phyloP scores from a whole-genome alignment of 2,329 filamentous ascomycete genomes.

The Hypoxylon sp. region DNA sequence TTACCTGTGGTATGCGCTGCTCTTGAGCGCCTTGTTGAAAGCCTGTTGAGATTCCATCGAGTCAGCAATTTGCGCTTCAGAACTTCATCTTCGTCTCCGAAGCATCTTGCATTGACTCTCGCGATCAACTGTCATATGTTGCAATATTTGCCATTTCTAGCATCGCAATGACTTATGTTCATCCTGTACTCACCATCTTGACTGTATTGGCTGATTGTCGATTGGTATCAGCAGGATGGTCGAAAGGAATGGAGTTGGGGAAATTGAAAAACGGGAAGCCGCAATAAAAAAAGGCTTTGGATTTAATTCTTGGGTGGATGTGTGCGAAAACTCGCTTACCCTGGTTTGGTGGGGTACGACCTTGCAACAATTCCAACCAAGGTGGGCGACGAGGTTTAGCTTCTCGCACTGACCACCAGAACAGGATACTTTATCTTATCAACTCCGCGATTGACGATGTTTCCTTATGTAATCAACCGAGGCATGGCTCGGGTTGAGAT shows the following conservation, averaged over 20 bases:
- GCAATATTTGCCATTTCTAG: constrained; percentile 44
- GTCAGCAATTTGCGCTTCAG: constrained; percentile 99
- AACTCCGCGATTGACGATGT: no score
- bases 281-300: constrained; percentile 39
- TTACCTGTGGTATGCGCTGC: constrained; percentile 98
- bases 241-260: constrained; percentile 27
- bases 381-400: constrained; percentile 41
- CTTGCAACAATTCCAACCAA: constrained; percentile 8
- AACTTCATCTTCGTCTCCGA: constrained; percentile 71
- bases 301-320: constrained; percentile 41
- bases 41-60: constrained; percentile 74
- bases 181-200: constrained; percentile 73
- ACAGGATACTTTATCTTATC: no score
- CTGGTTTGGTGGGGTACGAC: constrained; percentile 47
- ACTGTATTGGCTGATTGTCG: constrained; percentile 59
- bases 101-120: constrained; percentile 98
- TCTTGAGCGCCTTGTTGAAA: constrained; percentile 97
- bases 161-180: constrained; percentile 44
- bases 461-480: constrained; percentile 18
- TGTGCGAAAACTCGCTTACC: constrained; percentile 50
- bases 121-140: constrained; percentile 40
- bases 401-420: constrained; percentile 33
- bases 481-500: constrained; percentile 15
- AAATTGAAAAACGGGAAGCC: constrained; percentile 26
- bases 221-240: constrained; percentile 40